Percentiles rank a stretch among this genome's conserved stretches.
These are phyloP conservation scores for Solanum pinnatisectum DNA, from an alignment of 257 asterid genomes.

Conservation along the genomic window DNA sequence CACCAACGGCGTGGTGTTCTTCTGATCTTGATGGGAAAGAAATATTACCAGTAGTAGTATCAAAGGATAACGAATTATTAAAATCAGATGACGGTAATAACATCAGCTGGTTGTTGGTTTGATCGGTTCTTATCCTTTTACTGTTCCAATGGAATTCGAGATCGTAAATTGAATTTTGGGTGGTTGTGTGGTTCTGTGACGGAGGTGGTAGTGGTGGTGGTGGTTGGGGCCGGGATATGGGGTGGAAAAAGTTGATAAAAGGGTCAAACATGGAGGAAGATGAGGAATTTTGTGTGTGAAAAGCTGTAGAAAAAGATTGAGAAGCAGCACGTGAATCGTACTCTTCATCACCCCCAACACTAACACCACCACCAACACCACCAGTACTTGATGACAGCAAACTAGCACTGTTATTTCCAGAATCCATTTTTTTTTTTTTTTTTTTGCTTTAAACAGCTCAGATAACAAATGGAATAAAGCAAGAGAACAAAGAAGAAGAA, in stretches of 20 bases:
- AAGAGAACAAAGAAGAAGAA: background rate
- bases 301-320: background rate
- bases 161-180: conserved; percentile 11
- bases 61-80: background rate
- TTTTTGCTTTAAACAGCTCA: conserved; percentile 5
- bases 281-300: conserved; percentile 3
- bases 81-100: background rate
- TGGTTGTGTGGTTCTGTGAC: background rate
- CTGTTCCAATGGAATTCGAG: conserved; percentile 25
- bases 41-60: background rate
- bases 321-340: conserved; percentile 53
- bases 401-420: conserved; percentile 63
- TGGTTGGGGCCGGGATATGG: background rate
- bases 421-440: conserved; percentile 29
- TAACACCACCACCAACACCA: conserved; percentile 6
- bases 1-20: background rate
- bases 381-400: conserved; percentile 47
- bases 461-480: background rate
- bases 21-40: background rate
- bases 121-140: conserved; percentile 27
- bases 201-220: background rate
- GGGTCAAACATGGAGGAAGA: conserved; percentile 31
- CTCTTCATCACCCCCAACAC: conserved; percentile 46
- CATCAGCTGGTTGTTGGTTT: conserved; percentile 2
- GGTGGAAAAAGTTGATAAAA: conserved; percentile 27